Conservation (phyloP, 345 rosid genomes). For the Hibiscus mutabilis region DNA sequence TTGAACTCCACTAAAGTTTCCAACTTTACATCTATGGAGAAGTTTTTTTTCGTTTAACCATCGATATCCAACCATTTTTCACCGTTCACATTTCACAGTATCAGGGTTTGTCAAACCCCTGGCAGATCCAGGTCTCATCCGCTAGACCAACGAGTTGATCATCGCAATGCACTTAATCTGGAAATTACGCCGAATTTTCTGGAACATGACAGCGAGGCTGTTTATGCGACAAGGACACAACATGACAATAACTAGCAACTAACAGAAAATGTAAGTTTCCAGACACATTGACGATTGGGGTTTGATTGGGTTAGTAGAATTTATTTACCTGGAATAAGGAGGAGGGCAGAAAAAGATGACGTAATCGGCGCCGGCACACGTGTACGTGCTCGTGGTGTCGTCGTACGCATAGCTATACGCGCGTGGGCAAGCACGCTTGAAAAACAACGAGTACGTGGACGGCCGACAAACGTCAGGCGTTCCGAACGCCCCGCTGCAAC, state of each 20-base stretch:
- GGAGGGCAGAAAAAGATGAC: conserved; percentile 74
- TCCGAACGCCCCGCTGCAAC: conserved; percentile 65
- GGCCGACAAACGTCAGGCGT: conserved; percentile 84
- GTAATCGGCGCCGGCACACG: conserved; percentile 66
- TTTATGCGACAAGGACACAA: too few species aligned
- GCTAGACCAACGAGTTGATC: too few species aligned
- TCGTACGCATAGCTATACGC: conserved; percentile 90
- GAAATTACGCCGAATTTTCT: too few species aligned
- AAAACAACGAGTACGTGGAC: conserved; percentile 51
- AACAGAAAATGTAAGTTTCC: too few species aligned
- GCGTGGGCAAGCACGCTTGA: conserved; percentile 85
- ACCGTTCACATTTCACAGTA: too few species aligned
- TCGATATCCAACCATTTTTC: too few species aligned
- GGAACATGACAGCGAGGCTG: too few species aligned
- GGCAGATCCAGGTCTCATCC: too few species aligned
- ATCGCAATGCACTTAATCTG: too few species aligned
- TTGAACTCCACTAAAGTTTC: not conserved
- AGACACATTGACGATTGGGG: too few species aligned
- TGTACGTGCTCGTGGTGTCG: conserved; percentile 81
- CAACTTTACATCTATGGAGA: not conserved
- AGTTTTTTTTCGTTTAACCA: not conserved
- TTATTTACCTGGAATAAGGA: conserved; percentile 70
- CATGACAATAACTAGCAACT: too few species aligned
- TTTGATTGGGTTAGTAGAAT: not conserved
- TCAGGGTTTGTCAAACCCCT: too few species aligned